Conservation (phyloP, 257 asterid genomes). For the Solanum chmielewskii region DNA sequence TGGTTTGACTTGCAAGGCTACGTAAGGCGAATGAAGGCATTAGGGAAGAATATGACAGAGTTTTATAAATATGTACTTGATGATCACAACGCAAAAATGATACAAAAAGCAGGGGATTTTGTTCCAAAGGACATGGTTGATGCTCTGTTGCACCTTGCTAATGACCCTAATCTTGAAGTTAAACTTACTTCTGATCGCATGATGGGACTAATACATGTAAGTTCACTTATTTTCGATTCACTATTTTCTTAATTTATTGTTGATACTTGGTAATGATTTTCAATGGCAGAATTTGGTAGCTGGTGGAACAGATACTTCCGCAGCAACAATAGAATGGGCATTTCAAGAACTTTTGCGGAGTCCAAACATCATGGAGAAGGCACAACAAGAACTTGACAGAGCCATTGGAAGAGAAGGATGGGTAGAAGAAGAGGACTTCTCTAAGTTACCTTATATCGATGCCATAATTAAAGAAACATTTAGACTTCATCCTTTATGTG, state of each 20-base stretch:
- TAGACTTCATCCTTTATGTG: not conserved
- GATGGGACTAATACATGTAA: not conserved
- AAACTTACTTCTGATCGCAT: not conserved
- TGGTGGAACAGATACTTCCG: conserved; percentile 21
- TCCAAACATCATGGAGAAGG: not conserved
- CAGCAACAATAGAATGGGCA: conserved; percentile 19
- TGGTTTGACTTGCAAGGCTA: not conserved
- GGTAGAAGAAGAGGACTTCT: not conserved
- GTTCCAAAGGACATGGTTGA: not conserved
- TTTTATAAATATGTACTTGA: not conserved
- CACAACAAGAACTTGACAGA: not conserved
- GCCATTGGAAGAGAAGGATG: not conserved
- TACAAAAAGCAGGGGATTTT: not conserved
- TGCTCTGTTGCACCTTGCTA: not conserved
- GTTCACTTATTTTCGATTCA: not conserved
- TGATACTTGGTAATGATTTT: not conserved
- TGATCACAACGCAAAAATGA: not conserved
- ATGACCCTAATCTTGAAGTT: not conserved
- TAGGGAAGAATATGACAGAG: not conserved
- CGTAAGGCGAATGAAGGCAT: not conserved
- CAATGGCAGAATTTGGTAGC: conserved; percentile 1
- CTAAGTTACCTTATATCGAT: not conserved
- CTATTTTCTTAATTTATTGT: no score
- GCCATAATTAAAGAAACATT: not conserved
- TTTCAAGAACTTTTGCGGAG: conserved; percentile 15